Percentiles rank a stretch among this genome's conserved stretches.
phyloP scores from a whole-genome alignment of 345 rosid species.

The Aquilaria yunnanensis region DNA sequence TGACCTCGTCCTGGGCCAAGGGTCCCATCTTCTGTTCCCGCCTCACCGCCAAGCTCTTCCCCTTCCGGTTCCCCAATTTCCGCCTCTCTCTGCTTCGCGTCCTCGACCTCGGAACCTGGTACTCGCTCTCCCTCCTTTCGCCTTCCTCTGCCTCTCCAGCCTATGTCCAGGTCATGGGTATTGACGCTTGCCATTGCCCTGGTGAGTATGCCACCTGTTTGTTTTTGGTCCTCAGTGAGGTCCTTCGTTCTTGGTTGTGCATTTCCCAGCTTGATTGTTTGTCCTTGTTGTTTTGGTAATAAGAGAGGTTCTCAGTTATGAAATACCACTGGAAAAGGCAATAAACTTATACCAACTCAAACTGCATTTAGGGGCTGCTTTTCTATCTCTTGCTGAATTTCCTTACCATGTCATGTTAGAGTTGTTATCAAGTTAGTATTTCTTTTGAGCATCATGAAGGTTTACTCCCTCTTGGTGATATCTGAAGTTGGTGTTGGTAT shows the following conservation, averaged over 20 bases:
- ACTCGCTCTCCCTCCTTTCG: slow-evolving; percentile 39
- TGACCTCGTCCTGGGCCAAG: slow-evolving; percentile 43
- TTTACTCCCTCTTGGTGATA: no score
- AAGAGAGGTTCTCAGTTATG: no score
- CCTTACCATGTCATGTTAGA: no score
- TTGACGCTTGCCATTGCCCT: slow-evolving; percentile 73
- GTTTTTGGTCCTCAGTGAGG: background rate
- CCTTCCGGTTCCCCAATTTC: slow-evolving; percentile 57
- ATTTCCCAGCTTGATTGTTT: background rate
- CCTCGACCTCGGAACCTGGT: slow-evolving; percentile 52
- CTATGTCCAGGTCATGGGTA: slow-evolving; percentile 39
- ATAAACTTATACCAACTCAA: no score
- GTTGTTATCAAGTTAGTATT: no score
- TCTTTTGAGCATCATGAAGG: no score
- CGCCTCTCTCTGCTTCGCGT: slow-evolving; percentile 55
- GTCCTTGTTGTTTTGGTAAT: no score
- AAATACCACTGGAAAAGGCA: no score
- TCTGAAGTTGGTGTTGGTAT: no score
- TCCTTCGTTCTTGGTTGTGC: no score
- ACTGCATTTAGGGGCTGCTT: background rate
- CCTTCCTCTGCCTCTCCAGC: slow-evolving; percentile 35
- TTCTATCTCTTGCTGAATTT: no score
- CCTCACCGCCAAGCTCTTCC: slow-evolving; percentile 66
- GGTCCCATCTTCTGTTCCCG: slow-evolving; percentile 78
- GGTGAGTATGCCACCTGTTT: slow-evolving; percentile 21